Evolutionary conservation across 257 asterid genomes (phyloP).

Genomic region (Salvia splendens): DNA sequence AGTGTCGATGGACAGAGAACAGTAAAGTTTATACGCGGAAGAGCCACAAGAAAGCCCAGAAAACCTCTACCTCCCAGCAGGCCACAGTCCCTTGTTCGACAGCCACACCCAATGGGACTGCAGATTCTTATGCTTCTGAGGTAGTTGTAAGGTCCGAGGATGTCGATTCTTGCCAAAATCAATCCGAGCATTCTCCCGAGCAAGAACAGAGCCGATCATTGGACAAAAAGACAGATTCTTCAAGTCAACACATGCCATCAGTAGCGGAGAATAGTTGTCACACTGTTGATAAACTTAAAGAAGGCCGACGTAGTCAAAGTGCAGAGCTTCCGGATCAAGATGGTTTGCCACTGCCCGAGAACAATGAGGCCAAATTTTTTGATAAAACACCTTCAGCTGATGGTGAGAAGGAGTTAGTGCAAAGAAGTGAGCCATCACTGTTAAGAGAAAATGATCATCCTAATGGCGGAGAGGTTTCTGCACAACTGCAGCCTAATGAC

Average conservation of each 20-base stretch:
- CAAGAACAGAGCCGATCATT: constrained; percentile 28
- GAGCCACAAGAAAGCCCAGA: constrained; percentile 32
- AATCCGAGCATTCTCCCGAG: constrained; percentile 12
- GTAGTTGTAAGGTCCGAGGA: constrained; percentile 25
- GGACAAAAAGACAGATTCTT: constrained; percentile 13
- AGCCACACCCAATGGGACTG: constrained; percentile 5
- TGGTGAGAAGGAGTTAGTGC: constrained; percentile 16
- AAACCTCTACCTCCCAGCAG: constrained; percentile 24
- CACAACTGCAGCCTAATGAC: constrained; percentile 23
- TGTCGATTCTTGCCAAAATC: constrained; percentile 22
- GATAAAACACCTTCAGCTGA: not conserved
- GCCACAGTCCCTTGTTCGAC: constrained; percentile 23
- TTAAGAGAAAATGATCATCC: constrained; percentile 31
- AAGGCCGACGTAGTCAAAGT: constrained; percentile 19
- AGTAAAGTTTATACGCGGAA: constrained; percentile 54
- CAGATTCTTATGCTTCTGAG: constrained; percentile 17
- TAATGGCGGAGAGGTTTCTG: constrained; percentile 27
- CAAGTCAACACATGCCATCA: constrained; percentile 21
- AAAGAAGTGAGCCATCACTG: constrained; percentile 25
- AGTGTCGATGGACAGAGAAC: constrained; percentile 42
- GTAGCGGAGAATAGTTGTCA: constrained; percentile 18
- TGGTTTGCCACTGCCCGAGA: not conserved
- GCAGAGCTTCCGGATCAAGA: constrained; percentile 19
- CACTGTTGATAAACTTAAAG: constrained; percentile 4
- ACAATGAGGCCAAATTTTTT: constrained; percentile 17